phyloP scores from a whole-genome alignment of 2,329 filamentous ascomycete species.

The Corinectria fuckeliana region DNA sequence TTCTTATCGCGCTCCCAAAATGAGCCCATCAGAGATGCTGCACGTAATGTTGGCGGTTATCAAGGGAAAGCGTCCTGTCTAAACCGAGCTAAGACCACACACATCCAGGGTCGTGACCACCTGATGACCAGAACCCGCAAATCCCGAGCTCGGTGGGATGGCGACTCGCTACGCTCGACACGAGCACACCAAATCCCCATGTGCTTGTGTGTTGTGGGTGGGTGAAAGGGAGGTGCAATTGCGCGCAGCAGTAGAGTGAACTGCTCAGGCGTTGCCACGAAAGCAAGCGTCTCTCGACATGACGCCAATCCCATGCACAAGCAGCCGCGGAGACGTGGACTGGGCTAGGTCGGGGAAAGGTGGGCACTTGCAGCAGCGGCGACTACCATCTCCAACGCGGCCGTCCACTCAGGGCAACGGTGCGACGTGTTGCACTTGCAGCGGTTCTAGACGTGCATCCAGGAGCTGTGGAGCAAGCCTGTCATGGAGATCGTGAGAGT shows the following conservation, averaged over 20 bases:
- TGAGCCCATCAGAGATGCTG: slow-evolving; percentile 38
- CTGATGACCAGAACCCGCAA: slow-evolving; percentile 36
- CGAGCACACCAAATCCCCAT: slow-evolving; percentile 25
- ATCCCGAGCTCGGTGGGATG: slow-evolving; percentile 24
- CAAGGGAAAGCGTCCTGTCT: slow-evolving; percentile 25
- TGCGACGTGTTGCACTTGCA: slow-evolving; percentile 37
- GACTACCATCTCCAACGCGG: slow-evolving; percentile 14
- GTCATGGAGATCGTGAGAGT: slow-evolving; percentile 28
- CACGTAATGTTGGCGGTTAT: slow-evolving; percentile 37
- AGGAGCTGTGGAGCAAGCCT: slow-evolving; percentile 34
- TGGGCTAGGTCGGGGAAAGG: slow-evolving; percentile 37
- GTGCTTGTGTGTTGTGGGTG: slow-evolving; percentile 22
- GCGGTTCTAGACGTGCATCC: slow-evolving; percentile 33
- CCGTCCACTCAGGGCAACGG: slow-evolving; percentile 31
- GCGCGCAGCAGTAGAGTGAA: slow-evolving; percentile 25
- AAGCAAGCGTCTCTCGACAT: slow-evolving; percentile 42
- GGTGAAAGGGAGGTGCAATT: slow-evolving; percentile 29
- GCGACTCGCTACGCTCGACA: slow-evolving; percentile 27
- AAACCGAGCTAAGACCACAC: slow-evolving; percentile 32
- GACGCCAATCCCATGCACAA: slow-evolving; percentile 37
- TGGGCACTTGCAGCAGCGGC: slow-evolving; percentile 40
- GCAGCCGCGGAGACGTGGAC: slow-evolving; percentile 29
- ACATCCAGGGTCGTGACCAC: slow-evolving; percentile 31
- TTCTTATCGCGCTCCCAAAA: slow-evolving; percentile 34
- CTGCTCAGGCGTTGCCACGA: slow-evolving; percentile 49